Percentiles rank a stretch among this genome's conserved stretches.
Evolutionary conservation across 768 basidiomycete genomes (phyloP).

Genomic region (Amanita rimosa): DNA sequence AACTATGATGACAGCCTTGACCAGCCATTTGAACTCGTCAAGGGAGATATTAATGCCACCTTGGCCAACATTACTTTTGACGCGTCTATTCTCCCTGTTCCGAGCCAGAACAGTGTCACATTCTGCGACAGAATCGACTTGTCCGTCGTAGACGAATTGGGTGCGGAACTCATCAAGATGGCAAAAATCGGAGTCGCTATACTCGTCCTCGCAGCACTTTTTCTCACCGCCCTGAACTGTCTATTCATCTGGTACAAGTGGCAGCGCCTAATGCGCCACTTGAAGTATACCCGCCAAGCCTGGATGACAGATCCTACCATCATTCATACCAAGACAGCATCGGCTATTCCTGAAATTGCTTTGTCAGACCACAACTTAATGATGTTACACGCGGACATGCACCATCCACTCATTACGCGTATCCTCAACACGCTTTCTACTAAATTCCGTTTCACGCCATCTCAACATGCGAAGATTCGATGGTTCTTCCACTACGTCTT

Average conservation of each 20-base stretch:
- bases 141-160: conserved; percentile 78
- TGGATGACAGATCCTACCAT: conserved; percentile 68
- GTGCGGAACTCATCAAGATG: conserved; percentile 64
- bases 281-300: conserved; percentile 62
- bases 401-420: conserved; percentile 66
- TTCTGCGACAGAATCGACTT: conserved; percentile 79
- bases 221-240: conserved; percentile 66
- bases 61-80: conserved; percentile 66
- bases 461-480: conserved; percentile 56
- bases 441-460: conserved; percentile 41
- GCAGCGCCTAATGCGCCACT: conserved; percentile 53
- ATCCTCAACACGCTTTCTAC: conserved; percentile 44
- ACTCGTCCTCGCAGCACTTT: conserved; percentile 56
- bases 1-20: conserved; percentile 41
- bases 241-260: conserved; percentile 86
- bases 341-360: conserved; percentile 37
- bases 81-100: conserved; percentile 65
- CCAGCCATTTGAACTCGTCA: conserved; percentile 80
- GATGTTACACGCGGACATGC: conserved; percentile 54
- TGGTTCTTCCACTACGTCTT: conserved; percentile 93
- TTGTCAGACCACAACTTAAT: conserved; percentile 72
- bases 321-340: conserved; percentile 24
- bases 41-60: conserved; percentile 82
- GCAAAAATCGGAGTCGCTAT: conserved; percentile 73
- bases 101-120: conserved; percentile 49